A percentile compares a stretch with the other conserved stretches of the same genome.
phyloP scores from a whole-genome alignment of 768 basidiomycete genomes.

The Boletus rubropictus region DNA sequence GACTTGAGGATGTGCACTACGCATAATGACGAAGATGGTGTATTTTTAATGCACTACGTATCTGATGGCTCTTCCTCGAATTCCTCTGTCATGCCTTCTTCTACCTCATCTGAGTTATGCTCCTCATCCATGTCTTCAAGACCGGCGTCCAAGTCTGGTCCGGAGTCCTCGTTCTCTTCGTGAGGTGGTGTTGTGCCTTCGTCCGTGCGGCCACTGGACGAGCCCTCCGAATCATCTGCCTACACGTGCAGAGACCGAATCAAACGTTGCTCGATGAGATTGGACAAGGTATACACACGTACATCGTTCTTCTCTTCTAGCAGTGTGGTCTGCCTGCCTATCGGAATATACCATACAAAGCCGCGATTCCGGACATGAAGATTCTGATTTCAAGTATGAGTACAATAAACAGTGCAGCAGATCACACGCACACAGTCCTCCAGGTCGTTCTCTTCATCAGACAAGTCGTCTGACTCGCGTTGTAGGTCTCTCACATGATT shows the following conservation, averaged over 20 bases:
- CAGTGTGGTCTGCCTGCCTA: constrained; percentile 66
- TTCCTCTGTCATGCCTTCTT: constrained; percentile 47
- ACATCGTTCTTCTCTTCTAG: constrained; percentile 86
- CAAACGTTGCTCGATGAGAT: neutral
- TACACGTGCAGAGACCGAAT: constrained; percentile 4
- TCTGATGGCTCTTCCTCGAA: constrained; percentile 43
- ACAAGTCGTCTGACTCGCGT: constrained; percentile 77
- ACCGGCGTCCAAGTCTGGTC: constrained; percentile 33
- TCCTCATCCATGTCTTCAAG: constrained; percentile 39
- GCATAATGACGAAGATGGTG: neutral
- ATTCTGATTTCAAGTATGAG: constrained; percentile 44
- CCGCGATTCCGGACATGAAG: constrained; percentile 59
- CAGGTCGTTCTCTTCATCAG: constrained; percentile 79
- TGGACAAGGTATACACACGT: constrained; percentile 14
- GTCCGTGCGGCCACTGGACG: constrained; percentile 29
- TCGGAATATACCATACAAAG: constrained; percentile 61
- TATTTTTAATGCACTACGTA: neutral
- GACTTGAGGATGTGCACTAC: neutral
- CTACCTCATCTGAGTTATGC: constrained; percentile 38
- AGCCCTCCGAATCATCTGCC: constrained; percentile 34
- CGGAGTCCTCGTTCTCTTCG: constrained; percentile 39
- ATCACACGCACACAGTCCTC: constrained; percentile 57
- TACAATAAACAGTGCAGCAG: neutral
- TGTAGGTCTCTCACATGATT: constrained; percentile 62
- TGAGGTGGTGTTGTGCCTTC: constrained; percentile 28